These are phyloP conservation scores for Lactifluus subvellereus DNA, from an alignment of 768 basidiomycete genomes.

Conservation along the genomic window DNA sequence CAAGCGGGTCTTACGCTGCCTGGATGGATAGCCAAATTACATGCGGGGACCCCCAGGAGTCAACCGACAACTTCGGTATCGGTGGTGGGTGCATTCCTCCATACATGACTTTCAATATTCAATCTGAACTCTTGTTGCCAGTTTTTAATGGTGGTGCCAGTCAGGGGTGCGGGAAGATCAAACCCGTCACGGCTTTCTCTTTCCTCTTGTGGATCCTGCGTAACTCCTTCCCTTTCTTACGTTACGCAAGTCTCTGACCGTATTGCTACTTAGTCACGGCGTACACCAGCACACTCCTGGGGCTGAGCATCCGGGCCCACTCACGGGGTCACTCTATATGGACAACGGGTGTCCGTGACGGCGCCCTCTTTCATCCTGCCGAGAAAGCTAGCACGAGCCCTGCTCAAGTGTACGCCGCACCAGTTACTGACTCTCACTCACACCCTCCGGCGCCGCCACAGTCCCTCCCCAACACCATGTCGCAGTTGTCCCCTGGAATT, in stretches of 20 bases:
- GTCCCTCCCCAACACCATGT: too few species aligned
- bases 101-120: not conserved
- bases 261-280: conserved; percentile 29
- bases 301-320: conserved; percentile 29
- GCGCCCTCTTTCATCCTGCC: conserved; percentile 19
- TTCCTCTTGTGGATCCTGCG: conserved; percentile 36
- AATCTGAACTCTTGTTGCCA: not conserved
- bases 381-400: too few species aligned
- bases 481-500: too few species aligned
- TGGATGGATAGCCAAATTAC: not conserved
- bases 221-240: conserved; percentile 21
- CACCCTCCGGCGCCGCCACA: too few species aligned
- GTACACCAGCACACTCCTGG: conserved; percentile 29
- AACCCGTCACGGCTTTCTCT: conserved; percentile 34
- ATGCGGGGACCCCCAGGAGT: not conserved
- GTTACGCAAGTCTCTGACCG: not conserved
- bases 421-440: too few species aligned
- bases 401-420: too few species aligned
- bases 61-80: conserved; percentile 22
- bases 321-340: conserved; percentile 32
- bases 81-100: not conserved
- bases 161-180: conserved; percentile 29
- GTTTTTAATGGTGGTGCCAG: not conserved
- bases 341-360: conserved; percentile 32
- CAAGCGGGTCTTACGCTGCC: conserved; percentile 32